phyloP scores from a whole-genome alignment of 257 asterid genomes.

The Rhazya stricta region DNA sequence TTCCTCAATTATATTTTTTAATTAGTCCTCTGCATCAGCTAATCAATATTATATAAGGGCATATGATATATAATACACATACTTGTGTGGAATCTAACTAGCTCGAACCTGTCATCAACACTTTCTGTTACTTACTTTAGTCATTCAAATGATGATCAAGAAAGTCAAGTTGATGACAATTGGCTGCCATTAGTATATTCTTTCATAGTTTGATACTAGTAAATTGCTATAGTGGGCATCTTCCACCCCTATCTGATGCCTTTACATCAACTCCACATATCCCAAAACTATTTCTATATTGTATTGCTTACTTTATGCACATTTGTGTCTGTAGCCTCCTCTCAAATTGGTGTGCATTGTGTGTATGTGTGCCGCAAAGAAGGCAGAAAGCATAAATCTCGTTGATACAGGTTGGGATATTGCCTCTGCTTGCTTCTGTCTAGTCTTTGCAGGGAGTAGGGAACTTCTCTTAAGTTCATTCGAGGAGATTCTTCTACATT shows the following conservation, averaged over 20 bases:
- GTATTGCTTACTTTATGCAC: neutral
- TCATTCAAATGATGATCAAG: constrained; percentile 21
- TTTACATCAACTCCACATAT: constrained; percentile 19
- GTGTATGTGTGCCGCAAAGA: constrained; percentile 2
- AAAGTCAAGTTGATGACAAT: constrained; percentile 29
- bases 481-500: too few relatives aligned
- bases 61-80: constrained; percentile 24
- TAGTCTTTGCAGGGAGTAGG: neutral
- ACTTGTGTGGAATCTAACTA: constrained; percentile 40
- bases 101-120: constrained; percentile 21
- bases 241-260: constrained; percentile 31
- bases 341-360: constrained; percentile 16
- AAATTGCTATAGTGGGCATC: constrained; percentile 48
- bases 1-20: constrained; percentile 41
- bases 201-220: constrained; percentile 16
- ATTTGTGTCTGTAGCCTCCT: constrained; percentile 12
- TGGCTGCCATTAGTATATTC: constrained; percentile 45
- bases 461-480: neutral
- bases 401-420: neutral
- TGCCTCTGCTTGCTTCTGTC: neutral
- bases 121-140: constrained; percentile 17
- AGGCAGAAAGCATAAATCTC: constrained; percentile 21
- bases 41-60: constrained; percentile 18
- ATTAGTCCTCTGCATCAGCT: constrained; percentile 17
- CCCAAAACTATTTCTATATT: constrained; percentile 2